Base-by-base conservation (phyloP, 1,284 basidiomycete species). In the Ceratobasidium sp. region DNA sequence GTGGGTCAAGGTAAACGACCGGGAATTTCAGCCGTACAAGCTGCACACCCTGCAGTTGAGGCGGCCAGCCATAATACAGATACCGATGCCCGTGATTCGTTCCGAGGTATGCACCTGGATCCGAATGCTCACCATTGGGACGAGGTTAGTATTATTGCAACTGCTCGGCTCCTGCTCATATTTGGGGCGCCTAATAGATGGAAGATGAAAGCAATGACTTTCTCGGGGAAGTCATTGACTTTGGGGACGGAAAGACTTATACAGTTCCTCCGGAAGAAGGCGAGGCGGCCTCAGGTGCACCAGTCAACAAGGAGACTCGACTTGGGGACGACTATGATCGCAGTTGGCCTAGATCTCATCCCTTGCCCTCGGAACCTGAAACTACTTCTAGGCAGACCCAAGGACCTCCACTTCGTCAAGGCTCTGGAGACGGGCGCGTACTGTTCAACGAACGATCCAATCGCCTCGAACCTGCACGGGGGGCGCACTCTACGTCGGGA, bases 51-150 rank as follows among this genome's bases (percentile, higher is more conserved):
- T 12, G 10, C n/a, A 32, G 25, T 45, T 10, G 58, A 62, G 50
- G 25, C 52, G n/a, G 38, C 35, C 22, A 13, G 43, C 22, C 42
- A 70, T 50, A 60, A 34, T 8, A 38, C 49, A 4, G 49, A 69
- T 29, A 45, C 17, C 71, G 87, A 89, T 74, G 87, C 92, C 74
- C 90, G 89, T n/a, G 94, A 96, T 78, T 91, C 93, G 1, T 98
- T 98, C 78, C 86, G 93, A 49, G 93, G 93, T 0, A 88, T 93
- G 1, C 94, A 96, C 79, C 80, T 97, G 53, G 89, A 96, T 80
- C 92, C 94, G 52, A 94, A 95, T 75, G 88, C 91, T 3, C 92
- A 94, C 77, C 93, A 96, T 76, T 98, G 95, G 95, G 95, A 97
- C 75, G 93, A 95, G 84, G 94, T 96, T 70, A 75, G 91, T 83